These are phyloP conservation scores for Aspergillus latus DNA, from an alignment of 2,329 filamentous ascomycete genomes.

Conservation along the genomic window DNA sequence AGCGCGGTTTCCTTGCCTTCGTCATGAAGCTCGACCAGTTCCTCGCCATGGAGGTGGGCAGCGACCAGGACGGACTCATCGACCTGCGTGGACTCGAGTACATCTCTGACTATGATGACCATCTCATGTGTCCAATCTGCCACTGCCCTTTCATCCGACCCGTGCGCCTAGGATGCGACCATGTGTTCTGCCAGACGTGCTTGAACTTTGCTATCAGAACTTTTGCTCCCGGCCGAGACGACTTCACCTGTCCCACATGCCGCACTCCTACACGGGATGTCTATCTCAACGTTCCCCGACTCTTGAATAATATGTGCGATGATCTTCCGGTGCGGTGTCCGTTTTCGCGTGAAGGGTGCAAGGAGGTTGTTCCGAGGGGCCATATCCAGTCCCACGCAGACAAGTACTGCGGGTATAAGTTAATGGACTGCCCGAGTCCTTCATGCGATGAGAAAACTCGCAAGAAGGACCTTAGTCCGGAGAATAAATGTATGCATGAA, in stretches of 20 bases:
- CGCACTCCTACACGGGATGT: slow-evolving; percentile 46
- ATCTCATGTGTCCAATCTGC: slow-evolving; percentile 65
- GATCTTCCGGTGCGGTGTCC: slow-evolving; percentile 62
- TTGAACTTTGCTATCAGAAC: slow-evolving; percentile 51
- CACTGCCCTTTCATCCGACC: slow-evolving; percentile 62
- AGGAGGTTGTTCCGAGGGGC: slow-evolving; percentile 53
- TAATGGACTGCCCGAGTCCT: slow-evolving; percentile 53
- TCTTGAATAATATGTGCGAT: slow-evolving; percentile 62
- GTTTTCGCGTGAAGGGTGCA: slow-evolving; percentile 55
- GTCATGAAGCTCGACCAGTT: slow-evolving; percentile 37
- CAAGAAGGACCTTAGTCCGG: slow-evolving; percentile 55
- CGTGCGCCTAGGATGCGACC: slow-evolving; percentile 60
- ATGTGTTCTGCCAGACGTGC: slow-evolving; percentile 63
- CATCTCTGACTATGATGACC: slow-evolving; percentile 56
- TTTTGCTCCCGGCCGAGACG: slow-evolving; percentile 30
- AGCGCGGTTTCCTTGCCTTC: neutral
- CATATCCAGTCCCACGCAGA: slow-evolving; percentile 60
- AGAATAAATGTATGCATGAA: slow-evolving; percentile 53
- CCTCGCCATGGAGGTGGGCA: slow-evolving; percentile 30
- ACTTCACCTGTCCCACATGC: slow-evolving; percentile 58
- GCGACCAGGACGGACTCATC: slow-evolving; percentile 37
- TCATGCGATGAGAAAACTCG: slow-evolving; percentile 54
- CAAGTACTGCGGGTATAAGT: slow-evolving; percentile 59
- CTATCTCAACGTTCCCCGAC: slow-evolving; percentile 51
- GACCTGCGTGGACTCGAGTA: slow-evolving; percentile 61